Base-by-base conservation (phyloP, 768 basidiomycete species). In the Tylopilus sp. region DNA sequence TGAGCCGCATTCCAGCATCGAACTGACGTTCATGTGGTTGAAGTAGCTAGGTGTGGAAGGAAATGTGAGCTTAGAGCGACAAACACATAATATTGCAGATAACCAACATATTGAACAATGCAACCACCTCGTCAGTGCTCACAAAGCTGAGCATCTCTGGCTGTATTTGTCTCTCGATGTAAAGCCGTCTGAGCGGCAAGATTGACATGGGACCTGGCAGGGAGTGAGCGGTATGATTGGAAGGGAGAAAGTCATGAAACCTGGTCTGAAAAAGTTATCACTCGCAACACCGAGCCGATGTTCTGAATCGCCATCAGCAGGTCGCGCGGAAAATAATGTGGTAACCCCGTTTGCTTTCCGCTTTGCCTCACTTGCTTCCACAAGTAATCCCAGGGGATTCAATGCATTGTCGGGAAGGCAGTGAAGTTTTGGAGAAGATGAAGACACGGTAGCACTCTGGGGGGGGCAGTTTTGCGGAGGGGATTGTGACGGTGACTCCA, bases 111-210 rank as follows among this genome's bases (percentile, higher is more conserved):
- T 89, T 79, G 71, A 98, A 98, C 50, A 98, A 73, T 4, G 85
- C 87, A 18, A 93, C 83, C 36, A 98, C 95, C 63, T 98, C 92
- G 22, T 95, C 91, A 0, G 88, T 88, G 50, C 76, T 75, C 3
- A 92, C 86, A 57, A 95, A 95, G 57, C 76, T 91, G 36, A 98
- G 75, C 83, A 97, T 95, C 62, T 97, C 95, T 0, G 95, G 95
- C 60, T 94, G 92, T 26, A 94, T 72, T 66, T 94, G 88, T 21
- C 90, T 81, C 69, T 94, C 90, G 47, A 95, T 95, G 66, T 83
- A 89, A 52, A 93, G 68, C 46, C 89, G 76, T 26, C 90, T 81
- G 39, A 94, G 76, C 0, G 92, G 92, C 39, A 94, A 66, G 40
- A 92, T 90, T 5, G 88, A 89, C 82, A 94, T 92, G 0, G 91